These are phyloP conservation scores for Pythium chondricola DNA, from an alignment of 352 stramenopile species.

Conservation along the genomic window DNA sequence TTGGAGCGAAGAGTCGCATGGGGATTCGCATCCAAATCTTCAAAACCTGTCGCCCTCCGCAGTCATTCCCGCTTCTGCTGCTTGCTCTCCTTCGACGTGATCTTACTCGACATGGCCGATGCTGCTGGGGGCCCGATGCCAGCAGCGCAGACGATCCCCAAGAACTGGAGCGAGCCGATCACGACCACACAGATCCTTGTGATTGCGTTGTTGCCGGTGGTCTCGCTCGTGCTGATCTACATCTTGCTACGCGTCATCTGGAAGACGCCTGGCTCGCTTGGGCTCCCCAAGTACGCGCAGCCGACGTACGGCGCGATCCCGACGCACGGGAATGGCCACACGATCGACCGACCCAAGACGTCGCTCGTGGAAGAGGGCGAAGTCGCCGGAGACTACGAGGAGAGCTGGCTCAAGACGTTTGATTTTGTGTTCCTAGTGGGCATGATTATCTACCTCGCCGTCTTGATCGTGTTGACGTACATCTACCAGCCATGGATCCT, in stretches of 20 bases:
- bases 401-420: slow-evolving; percentile 49
- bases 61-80: neutral
- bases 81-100: neutral
- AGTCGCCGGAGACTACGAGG: slow-evolving; percentile 47
- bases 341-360: slow-evolving; percentile 34
- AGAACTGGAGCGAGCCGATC: slow-evolving; percentile 25
- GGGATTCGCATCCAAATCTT: neutral
- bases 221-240: slow-evolving; percentile 52
- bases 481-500: slow-evolving; percentile 43
- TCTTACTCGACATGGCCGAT: neutral
- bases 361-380: slow-evolving; percentile 59
- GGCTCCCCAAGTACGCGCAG: slow-evolving; percentile 30
- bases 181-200: slow-evolving; percentile 28
- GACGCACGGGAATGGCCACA: slow-evolving; percentile 24
- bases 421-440: slow-evolving; percentile 53
- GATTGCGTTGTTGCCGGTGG: slow-evolving; percentile 37
- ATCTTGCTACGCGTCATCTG: slow-evolving; percentile 62
- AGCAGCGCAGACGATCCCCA: slow-evolving; percentile 7
- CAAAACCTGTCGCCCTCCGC: neutral
- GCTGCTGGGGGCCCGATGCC: slow-evolving; percentile 6
- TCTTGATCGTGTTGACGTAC: slow-evolving; percentile 38
- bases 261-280: slow-evolving; percentile 37
- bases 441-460: slow-evolving; percentile 38
- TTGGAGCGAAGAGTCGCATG: slow-evolving; percentile 2
- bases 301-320: slow-evolving; percentile 37